A percentile compares a stretch with the other conserved stretches of the same genome.
Evolutionary conservation across 2,329 filamentous ascomycete genomes (phyloP).

Genomic region (Fusarium lateritium): DNA sequence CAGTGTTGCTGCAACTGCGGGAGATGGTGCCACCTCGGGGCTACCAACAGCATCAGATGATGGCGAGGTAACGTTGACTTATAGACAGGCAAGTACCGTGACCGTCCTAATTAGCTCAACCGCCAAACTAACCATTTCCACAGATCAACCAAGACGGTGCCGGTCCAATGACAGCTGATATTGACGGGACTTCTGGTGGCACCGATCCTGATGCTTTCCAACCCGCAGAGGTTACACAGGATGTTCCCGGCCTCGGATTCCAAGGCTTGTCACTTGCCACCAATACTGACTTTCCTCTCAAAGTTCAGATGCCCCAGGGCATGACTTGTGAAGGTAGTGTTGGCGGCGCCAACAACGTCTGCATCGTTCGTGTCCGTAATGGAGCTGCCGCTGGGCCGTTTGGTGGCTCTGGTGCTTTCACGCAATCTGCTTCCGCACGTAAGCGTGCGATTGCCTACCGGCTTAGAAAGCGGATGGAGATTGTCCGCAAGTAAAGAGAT

Average conservation of each 20-base stretch:
- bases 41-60: slow-evolving; percentile 73
- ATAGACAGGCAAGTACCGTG: slow-evolving; percentile 60
- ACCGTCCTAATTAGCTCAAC: accelerated
- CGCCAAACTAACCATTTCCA: neutral
- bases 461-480: slow-evolving; percentile 57
- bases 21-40: slow-evolving; percentile 66
- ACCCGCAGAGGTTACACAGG: slow-evolving; percentile 69
- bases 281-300: slow-evolving; percentile 75
- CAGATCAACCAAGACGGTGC: slow-evolving; percentile 80
- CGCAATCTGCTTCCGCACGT: slow-evolving; percentile 69
- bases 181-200: slow-evolving; percentile 75
- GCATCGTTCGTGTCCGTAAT: slow-evolving; percentile 76
- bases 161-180: slow-evolving; percentile 71
- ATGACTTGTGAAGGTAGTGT: slow-evolving; percentile 76
- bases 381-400: slow-evolving; percentile 74
- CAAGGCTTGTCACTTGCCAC: slow-evolving; percentile 71
- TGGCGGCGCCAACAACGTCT: slow-evolving; percentile 73
- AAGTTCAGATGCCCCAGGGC: slow-evolving; percentile 75
- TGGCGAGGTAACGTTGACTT: slow-evolving; percentile 74
- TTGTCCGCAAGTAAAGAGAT: slow-evolving; percentile 37
- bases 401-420: slow-evolving; percentile 76
- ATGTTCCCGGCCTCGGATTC: slow-evolving; percentile 72
- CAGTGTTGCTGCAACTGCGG: slow-evolving; percentile 68
- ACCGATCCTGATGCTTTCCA: slow-evolving; percentile 73
- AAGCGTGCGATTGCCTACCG: slow-evolving; percentile 74